phyloP scores from a whole-genome alignment of 2,329 filamentous ascomycete genomes.

The Colletotrichum sp. region DNA sequence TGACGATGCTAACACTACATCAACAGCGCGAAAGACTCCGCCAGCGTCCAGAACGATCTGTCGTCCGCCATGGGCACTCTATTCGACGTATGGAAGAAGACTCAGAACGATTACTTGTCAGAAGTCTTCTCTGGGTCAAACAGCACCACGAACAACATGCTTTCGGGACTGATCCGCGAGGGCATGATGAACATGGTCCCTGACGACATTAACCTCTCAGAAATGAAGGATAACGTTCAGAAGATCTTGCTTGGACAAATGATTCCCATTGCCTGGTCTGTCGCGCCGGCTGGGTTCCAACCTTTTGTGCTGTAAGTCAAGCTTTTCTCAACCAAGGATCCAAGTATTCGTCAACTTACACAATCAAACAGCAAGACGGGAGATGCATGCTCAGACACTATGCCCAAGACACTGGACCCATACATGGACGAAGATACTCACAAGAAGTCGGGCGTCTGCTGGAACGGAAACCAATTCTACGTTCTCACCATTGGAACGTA shows the following conservation, averaged over 20 bases:
- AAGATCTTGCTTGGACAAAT: not conserved
- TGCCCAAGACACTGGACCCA: not conserved
- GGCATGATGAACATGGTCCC: slow-evolving; percentile 10
- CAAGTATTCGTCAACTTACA: not conserved
- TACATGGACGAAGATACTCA: slow-evolving; percentile 2
- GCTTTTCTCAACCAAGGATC: not conserved
- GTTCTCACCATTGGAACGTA: not conserved
- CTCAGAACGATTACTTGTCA: not conserved
- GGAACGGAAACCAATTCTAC: slow-evolving; percentile 9
- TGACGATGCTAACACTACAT: not conserved
- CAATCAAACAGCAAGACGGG: not conserved
- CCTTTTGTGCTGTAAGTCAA: slow-evolving; percentile 3
- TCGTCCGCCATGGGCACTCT: not conserved
- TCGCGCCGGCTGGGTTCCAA: not conserved
- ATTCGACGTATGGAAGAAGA: slow-evolving; percentile 7
- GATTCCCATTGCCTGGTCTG: not conserved
- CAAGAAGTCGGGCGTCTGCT: not conserved
- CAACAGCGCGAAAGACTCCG: not conserved
- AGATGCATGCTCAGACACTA: not conserved
- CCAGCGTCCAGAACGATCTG: not conserved
- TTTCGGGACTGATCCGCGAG: not conserved
- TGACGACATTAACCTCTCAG: not conserved
- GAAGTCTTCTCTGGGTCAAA: not conserved
- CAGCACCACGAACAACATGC: not conserved
- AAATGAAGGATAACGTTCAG: not conserved